Conservation (phyloP, 2,329 filamentous ascomycete genomes). For the Colletotrichum tofieldiae region DNA sequence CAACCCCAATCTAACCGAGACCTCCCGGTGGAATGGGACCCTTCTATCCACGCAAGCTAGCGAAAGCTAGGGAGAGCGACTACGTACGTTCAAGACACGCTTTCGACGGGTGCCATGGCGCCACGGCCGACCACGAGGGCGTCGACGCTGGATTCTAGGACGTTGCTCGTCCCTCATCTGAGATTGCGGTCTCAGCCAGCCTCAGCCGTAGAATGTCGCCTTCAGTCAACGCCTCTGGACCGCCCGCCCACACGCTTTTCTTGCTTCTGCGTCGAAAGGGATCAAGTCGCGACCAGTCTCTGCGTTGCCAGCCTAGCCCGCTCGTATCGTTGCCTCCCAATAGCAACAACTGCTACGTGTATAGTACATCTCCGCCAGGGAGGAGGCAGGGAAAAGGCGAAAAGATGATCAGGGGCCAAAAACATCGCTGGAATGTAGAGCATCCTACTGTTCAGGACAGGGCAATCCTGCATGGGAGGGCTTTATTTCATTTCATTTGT, state of each 20-base stretch:
- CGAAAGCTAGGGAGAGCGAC: slow-evolving; percentile 29
- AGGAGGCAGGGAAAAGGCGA: slow-evolving; percentile 1
- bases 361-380: slow-evolving; percentile 8
- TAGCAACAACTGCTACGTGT: too few relatives aligned
- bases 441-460: slow-evolving; percentile 5
- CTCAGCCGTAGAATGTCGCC: slow-evolving; percentile 22
- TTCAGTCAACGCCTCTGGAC: slow-evolving; percentile 11
- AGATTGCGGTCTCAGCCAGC: slow-evolving; percentile 27
- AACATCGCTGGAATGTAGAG: slow-evolving; percentile 11
- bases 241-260: neutral
- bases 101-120: slow-evolving; percentile 6
- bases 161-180: neutral
- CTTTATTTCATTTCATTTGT: neutral
- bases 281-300: slow-evolving; percentile 16
- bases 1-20: slow-evolving; percentile 40
- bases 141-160: slow-evolving; percentile 6
- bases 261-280: slow-evolving; percentile 20
- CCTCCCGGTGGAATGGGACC: slow-evolving; percentile 32
- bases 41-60: slow-evolving; percentile 34
- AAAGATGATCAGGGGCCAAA: slow-evolving; percentile 14
- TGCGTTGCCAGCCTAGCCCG: neutral
- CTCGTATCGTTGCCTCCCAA: slow-evolving; percentile 5
- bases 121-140: slow-evolving; percentile 21
- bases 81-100: slow-evolving; percentile 25
- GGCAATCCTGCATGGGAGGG: neutral